Percentiles rank a stretch among this genome's conserved stretches.
These are phyloP conservation scores for Besnoitia besnoiti DNA, from an alignment of 169 alveolate genomes.

Conservation along the genomic window DNA sequence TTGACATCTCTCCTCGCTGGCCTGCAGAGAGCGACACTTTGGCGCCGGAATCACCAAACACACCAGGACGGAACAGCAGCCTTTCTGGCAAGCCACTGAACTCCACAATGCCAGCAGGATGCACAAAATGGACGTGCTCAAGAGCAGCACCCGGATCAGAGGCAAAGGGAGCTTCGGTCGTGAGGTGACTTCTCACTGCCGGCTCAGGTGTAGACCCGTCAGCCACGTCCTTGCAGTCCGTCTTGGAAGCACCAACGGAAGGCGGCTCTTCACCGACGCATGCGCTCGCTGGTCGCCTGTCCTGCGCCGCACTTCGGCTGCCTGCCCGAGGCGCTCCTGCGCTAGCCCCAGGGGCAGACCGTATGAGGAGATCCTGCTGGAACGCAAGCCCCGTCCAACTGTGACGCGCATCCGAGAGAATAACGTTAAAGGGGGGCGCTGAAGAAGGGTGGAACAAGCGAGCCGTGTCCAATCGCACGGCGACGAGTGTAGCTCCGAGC, in stretches of 20 bases:
- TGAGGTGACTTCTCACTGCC: no score
- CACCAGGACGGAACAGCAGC: background rate
- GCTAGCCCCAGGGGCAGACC: no score
- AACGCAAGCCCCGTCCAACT: background rate
- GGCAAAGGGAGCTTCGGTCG: background rate
- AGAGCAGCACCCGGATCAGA: background rate
- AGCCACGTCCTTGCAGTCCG: no score
- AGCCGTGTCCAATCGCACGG: constrained; percentile 2
- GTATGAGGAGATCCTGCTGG: no score
- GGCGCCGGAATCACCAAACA: background rate
- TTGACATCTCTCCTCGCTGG: background rate
- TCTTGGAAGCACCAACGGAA: no score
- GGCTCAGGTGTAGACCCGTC: no score
- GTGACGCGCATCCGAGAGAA: constrained; percentile 4
- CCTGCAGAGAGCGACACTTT: background rate
- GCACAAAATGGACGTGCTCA: constrained; percentile 2
- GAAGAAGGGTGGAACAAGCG: constrained; percentile 7
- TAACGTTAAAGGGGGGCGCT: background rate
- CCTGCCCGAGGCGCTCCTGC: no score
- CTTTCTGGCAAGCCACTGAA: background rate
- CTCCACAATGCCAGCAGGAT: background rate
- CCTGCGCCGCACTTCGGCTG: no score
- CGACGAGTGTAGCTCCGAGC: background rate
- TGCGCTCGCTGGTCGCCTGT: no score
- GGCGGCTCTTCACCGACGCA: no score